Evolutionary conservation across 1,284 basidiomycete species (phyloP), one percentile per base, ranked within the genome.

Genomic region (Leccinum subrobustum): DNA sequence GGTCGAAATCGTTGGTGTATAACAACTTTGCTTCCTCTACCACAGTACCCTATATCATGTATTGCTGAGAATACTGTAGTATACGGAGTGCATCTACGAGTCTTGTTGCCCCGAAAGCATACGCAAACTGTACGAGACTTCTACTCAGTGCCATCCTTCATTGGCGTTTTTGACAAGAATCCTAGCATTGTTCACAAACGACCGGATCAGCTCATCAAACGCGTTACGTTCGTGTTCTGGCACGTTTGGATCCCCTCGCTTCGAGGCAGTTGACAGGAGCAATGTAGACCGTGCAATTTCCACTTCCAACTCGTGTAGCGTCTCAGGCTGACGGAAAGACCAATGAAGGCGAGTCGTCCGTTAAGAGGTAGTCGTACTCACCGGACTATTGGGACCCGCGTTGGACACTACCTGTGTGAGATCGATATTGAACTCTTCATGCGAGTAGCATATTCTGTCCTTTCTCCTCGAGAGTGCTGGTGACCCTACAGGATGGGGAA

Each of bases 351-450:
- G 23, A 57, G 29, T 3, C 18, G 5, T 31, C 31, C 65, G 55
- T 59, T 42, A 12, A 35, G 29, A 39, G 18, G 37, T 55, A 6
- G 20, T 8, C 18, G 39, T 39, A 75, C 83, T 60, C 71, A 89
- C 88, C 54, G 82, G 78, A 62, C 75, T 74, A 60, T 75, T 79
- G 1, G 81, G 73, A 8, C 79, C 74, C 11, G 73, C 65, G 9
- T 33, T 76, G 12, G 87, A 79, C 6, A 85, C 86, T 54, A 99
- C 96, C 74, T 96, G 93, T 0, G 96, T 99, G 52, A 99, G 81
- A 76, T 99, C 96, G 64, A 99, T 90, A 67, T 83, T 83, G 73
- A 94, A 95, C 63, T 96, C 88, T 76, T 98, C 94, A 75, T 98
- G 96, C 2, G 87, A 79, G 73, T 99, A 99, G 66, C 92, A 93